Base-by-base conservation (phyloP, 2,329 filamentous ascomycete genomes). In the Ascosphaera acerosa region DNA sequence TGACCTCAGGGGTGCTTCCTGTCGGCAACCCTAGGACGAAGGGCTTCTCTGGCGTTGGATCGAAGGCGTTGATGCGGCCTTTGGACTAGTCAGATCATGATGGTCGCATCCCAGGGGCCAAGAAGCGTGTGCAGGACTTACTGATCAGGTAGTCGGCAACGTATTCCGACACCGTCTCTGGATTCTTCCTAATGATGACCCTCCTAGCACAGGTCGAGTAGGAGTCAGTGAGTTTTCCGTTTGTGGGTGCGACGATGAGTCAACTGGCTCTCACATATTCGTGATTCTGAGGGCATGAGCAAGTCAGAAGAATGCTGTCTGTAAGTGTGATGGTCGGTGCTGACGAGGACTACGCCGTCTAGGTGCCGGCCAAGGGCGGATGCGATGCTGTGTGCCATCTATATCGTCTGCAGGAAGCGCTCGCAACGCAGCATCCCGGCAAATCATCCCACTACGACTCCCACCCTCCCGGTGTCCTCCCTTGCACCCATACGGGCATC, bases 21-120 rank as follows among this genome's bases (percentile, higher is more conserved):
- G 78, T 89, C 6, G 78, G 78, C 30, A 89, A 61, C 35, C 78
- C 78, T 29, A 89, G 66, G 4, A 87, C 74, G 45, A 89, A 87
- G 1, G 76, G 77, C 40, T 69, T 68, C 39, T 67, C 56, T 30
- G 70, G 56, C 4, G 73, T 76, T 22, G 78, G 77, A 30, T 64
- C 62, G 53, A 80, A 87, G 36, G 66, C 56, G 43, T 73, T 76
- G 59, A 87, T 84, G 41, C 76, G 71, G 42, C 76, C 72, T 72
- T 14, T 23, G 29, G 35, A 20, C 28, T 15, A 14, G 15, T 20
- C 10, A 35, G 10, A 26, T 26, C 15, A 20, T n/a, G n/a, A n/a
- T n/a, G 50, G 75, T 80, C 38, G 65, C 56, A 42, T 68, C 72
- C 57, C 78, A 78, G 40, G 73, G 66, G 39, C 73, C 67, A 65